These are phyloP conservation scores for Chaetomium cochliodes DNA, from an alignment of 495 filamentous ascomycete species.

Conservation along the genomic window DNA sequence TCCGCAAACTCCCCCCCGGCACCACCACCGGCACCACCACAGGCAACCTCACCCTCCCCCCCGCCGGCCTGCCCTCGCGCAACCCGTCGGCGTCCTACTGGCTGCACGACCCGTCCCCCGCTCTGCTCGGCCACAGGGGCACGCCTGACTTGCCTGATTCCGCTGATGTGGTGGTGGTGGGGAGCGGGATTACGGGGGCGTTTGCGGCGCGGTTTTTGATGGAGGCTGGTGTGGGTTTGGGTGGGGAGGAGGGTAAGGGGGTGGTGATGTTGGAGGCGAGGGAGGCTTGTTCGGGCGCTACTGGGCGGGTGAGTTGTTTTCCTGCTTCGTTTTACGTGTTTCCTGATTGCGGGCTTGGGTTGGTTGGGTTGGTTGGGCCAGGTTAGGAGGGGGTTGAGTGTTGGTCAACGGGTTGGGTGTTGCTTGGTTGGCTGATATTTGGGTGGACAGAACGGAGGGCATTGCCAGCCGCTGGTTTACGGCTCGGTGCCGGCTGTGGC, in stretches of 20 bases:
- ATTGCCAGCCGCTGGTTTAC: conserved; percentile 67
- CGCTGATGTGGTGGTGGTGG: conserved; percentile 68
- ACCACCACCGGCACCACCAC: conserved; percentile 11
- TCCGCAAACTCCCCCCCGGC: conserved; percentile 6
- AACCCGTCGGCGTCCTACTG: conserved; percentile 71
- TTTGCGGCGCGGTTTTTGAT: conserved; percentile 64
- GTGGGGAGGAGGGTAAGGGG: conserved; percentile 43
- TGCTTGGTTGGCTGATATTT: neutral
- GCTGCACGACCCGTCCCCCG: conserved; percentile 58
- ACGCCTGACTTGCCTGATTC: conserved; percentile 59
- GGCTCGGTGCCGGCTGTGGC: conserved; percentile 50
- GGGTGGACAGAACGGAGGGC: conserved; percentile 62
- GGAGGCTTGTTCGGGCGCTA: conserved; percentile 77
- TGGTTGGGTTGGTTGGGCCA: neutral
- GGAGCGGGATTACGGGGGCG: conserved; percentile 69
- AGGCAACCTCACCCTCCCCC: conserved; percentile 18
- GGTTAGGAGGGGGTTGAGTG: too few species aligned
- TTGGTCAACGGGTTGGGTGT: too few species aligned
- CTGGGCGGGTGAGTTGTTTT: conserved; percentile 60
- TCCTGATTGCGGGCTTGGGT: neutral
- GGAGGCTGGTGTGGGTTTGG: conserved; percentile 26
- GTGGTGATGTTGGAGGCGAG: conserved; percentile 77
- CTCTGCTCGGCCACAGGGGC: conserved; percentile 58
- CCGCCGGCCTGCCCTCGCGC: conserved; percentile 50
- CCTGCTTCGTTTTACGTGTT: neutral